Conservation (phyloP, 345 rosid species). For the Crucihimalaya himalaica region DNA sequence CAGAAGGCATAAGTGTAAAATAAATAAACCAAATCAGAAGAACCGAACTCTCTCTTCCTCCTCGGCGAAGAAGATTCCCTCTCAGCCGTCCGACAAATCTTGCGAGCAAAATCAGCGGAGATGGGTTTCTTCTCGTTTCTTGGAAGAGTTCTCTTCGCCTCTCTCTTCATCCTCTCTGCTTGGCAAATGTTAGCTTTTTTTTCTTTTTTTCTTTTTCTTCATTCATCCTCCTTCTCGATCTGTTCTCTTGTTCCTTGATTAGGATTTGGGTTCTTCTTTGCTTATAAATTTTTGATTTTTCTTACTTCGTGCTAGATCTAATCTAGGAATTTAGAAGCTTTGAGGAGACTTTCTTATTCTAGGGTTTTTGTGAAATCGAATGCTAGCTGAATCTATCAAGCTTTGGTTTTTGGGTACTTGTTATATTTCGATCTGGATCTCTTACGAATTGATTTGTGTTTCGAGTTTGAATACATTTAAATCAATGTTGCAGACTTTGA, state of each 20-base stretch:
- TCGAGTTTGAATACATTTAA: background rate
- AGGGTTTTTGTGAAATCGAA: slow-evolving; percentile 18
- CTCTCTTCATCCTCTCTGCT: slow-evolving; percentile 87
- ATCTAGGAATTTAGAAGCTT: slow-evolving; percentile 9
- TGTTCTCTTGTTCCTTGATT: slow-evolving; percentile 27
- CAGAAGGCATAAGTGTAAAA: too few species aligned
- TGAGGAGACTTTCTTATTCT: background rate
- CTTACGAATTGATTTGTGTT: background rate
- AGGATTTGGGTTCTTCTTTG: background rate
- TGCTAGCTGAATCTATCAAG: slow-evolving; percentile 2
- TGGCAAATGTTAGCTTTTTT: slow-evolving; percentile 69
- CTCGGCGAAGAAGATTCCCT: slow-evolving; percentile 12
- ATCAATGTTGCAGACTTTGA: background rate
- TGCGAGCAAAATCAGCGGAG: slow-evolving; percentile 12
- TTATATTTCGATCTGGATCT: slow-evolving; percentile 14
- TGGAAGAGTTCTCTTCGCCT: slow-evolving; percentile 90
- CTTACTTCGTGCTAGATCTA: slow-evolving; percentile 19
- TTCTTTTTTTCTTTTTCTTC: background rate
- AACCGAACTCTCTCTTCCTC: background rate
- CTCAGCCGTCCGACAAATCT: slow-evolving; percentile 13
- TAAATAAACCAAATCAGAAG: slow-evolving; percentile 14
- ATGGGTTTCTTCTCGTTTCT: slow-evolving; percentile 95
- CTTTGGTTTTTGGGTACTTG: background rate
- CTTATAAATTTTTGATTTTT: too few species aligned
- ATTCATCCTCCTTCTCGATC: background rate